These are phyloP conservation scores for Podochytrium sp. DNA, from an alignment of 192 early-diverging fungal genomes.

Conservation along the genomic window DNA sequence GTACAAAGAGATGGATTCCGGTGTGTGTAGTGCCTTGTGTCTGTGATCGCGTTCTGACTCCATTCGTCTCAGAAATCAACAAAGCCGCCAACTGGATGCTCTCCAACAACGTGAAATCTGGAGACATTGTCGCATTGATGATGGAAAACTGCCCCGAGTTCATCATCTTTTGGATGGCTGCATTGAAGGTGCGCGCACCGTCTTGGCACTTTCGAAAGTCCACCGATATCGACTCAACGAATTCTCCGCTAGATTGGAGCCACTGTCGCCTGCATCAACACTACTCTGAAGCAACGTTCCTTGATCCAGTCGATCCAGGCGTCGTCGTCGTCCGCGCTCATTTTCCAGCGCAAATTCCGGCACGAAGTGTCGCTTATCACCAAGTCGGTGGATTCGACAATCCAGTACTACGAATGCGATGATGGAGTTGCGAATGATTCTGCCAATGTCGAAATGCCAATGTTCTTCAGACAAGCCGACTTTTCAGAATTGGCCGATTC, in stretches of 20 bases:
- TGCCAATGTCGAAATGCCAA: background rate
- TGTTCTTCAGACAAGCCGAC: background rate
- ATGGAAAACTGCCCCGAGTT: conserved; percentile 66
- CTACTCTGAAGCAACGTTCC: conserved; percentile 44
- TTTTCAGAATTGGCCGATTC: background rate
- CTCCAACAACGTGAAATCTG: conserved; percentile 3
- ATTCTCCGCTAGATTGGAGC: conserved; percentile 43
- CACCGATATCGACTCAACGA: background rate
- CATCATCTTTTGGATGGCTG: conserved; percentile 53
- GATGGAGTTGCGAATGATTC: no score
- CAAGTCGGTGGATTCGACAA: background rate
- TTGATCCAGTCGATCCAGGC: conserved; percentile 21
- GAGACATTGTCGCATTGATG: conserved; percentile 55
- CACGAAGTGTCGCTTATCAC: background rate
- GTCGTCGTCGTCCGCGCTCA: background rate
- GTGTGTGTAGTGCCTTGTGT: background rate
- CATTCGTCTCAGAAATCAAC: conserved; percentile 7
- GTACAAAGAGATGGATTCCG: conserved; percentile 19
- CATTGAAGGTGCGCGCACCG: conserved; percentile 53
- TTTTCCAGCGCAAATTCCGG: background rate
- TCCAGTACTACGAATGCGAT: background rate
- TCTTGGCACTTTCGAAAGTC: conserved; percentile 33
- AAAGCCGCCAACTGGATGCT: conserved; percentile 22
- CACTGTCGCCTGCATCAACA: conserved; percentile 62
- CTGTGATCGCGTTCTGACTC: background rate